Base-by-base conservation (phyloP, 2,329 filamentous ascomycete genomes). In the Cladosporium sp. region DNA sequence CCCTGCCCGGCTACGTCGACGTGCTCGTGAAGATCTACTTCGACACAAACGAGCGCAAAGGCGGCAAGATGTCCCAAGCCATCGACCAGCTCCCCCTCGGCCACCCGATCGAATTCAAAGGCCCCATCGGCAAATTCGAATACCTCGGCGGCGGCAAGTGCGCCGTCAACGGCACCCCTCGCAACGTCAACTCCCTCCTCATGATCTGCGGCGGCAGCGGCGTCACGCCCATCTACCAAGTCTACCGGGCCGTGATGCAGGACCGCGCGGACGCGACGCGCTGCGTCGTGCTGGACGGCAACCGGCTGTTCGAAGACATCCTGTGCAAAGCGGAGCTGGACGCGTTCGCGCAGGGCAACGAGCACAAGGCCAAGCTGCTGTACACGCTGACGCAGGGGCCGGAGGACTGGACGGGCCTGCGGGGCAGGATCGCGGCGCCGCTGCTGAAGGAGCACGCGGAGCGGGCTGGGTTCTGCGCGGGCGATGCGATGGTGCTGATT, bases 121-220 rank as follows among this genome's bases (percentile, higher is more conserved):
- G 91, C 0, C 91, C 91, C 0, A 84, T 90, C 4, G 91, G 91
- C 7, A 88, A 89, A 61, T 92, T 95, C 58, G 81, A 86, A 62
- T 95, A 95, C 62, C 73, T 84, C 0, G 86, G 87, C 0, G 70
- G 74, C 0, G 89, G 90, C 0, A 57, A 69, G 2, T 89, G 86
- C 61, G 64, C 72, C 0, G 71, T 95, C 40, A 80, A 80, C 32
- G 79, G 79, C 0, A 76, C 73, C 16, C 67, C 74, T 53, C 74
- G 84, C 9, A 69, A 61, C 0, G 79, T 95, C 1, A 79, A 77
- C 49, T 79, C 78, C 10, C 89, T 95, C 68, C 75, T 87, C 65
- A 95, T 95, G 89, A 83, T 95, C 32, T 93, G 88, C 61, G 91
- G 80, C 11, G 91, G 91, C 5, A 88, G 82, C n/a, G 91, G 91